phyloP scores from a whole-genome alignment of 1,284 basidiomycete species.

The Ceratobasidium sp. region DNA sequence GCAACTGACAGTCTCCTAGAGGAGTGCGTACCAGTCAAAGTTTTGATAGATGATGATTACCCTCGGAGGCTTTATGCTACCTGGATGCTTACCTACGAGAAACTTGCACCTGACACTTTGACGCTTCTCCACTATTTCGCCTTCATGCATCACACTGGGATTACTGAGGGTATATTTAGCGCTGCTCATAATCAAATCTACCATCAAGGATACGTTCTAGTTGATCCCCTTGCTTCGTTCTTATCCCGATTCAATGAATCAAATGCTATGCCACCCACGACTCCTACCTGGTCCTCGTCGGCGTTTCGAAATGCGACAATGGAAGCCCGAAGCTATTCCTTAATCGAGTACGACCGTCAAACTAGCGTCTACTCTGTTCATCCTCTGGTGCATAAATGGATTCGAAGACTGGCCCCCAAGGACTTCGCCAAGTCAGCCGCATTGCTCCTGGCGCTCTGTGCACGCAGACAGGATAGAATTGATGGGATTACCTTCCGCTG shows the following conservation, averaged over 20 bases:
- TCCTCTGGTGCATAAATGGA: constrained; percentile 13
- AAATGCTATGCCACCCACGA: too few relatives aligned
- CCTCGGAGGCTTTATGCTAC: neutral
- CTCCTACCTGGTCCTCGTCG: neutral
- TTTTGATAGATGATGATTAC: neutral
- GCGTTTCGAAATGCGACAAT: neutral
- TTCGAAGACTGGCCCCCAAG: neutral
- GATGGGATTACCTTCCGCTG: neutral
- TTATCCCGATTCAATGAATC: neutral
- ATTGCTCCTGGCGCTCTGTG: neutral
- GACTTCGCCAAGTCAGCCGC: neutral
- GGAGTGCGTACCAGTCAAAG: neutral
- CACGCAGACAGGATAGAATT: neutral
- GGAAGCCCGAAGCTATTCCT: neutral
- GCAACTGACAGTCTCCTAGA: neutral
- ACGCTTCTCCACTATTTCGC: constrained; percentile 18
- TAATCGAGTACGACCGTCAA: neutral
- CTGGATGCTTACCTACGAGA: constrained; percentile 4
- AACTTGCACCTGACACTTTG: neutral
- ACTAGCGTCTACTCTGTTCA: neutral
- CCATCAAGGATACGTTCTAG: neutral
- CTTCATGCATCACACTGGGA: constrained; percentile 21
- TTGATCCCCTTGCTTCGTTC: neutral
- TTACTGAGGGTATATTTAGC: constrained; percentile 13
- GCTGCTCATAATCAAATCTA: neutral